A percentile compares a stretch with the other conserved stretches of the same genome.
These are phyloP conservation scores for Pythium sukuiense DNA, from an alignment of 352 stramenopile genomes.

Conservation along the genomic window DNA sequence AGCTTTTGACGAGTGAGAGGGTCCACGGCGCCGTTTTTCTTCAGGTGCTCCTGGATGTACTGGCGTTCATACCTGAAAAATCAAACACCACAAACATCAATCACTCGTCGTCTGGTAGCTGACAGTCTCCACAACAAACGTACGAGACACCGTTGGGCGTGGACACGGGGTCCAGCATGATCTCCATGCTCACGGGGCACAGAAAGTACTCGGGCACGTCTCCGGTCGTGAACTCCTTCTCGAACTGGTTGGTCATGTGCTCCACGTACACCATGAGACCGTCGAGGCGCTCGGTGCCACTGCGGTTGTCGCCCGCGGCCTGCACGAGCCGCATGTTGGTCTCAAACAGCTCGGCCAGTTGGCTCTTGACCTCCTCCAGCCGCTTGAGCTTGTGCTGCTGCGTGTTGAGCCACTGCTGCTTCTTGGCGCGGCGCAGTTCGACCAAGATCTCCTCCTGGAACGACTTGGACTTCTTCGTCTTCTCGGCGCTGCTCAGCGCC, in stretches of 20 bases:
- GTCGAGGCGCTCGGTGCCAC: conserved; percentile 34
- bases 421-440: conserved; percentile 62
- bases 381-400: conserved; percentile 40
- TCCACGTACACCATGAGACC: conserved; percentile 66
- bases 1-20: conserved; percentile 67
- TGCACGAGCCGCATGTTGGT: conserved; percentile 17
- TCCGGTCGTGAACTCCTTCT: conserved; percentile 49
- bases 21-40: conserved; percentile 64
- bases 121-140: conserved; percentile 7
- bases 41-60: conserved; percentile 70
- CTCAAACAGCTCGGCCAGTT: conserved; percentile 39
- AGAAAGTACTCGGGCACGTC: conserved; percentile 77
- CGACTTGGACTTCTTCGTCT: conserved; percentile 50
- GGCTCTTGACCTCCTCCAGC: conserved; percentile 42
- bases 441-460: conserved; percentile 63
- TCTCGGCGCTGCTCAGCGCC: conserved; percentile 52
- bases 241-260: conserved; percentile 44
- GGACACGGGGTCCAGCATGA: conserved; percentile 77
- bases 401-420: conserved; percentile 56
- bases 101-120: background rate
- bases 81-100: conserved; percentile 8
- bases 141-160: conserved; percentile 83
- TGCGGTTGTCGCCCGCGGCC: conserved; percentile 4
- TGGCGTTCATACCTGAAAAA: conserved; percentile 51
- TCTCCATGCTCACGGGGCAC: conserved; percentile 83